Evolutionary conservation across 2,329 filamentous ascomycete genomes (phyloP).

Genomic region (Hymenoscyphus scutula): DNA sequence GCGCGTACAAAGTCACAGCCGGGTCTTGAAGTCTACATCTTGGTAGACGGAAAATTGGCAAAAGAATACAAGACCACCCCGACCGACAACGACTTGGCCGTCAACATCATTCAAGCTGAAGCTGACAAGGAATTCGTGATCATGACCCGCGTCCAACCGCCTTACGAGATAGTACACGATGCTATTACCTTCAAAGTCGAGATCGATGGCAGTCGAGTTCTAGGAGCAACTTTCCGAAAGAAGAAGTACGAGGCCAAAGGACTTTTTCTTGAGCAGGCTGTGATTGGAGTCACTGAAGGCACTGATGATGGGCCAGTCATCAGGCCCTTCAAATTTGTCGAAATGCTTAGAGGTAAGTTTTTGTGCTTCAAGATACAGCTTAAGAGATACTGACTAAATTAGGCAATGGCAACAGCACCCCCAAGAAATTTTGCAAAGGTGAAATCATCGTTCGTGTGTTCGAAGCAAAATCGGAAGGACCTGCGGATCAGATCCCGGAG

Average conservation of each 20-base stretch:
- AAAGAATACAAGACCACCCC: not conserved
- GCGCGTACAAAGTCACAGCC: not conserved
- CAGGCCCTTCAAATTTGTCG: not conserved
- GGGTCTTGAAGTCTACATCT: not conserved
- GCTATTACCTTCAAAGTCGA: not conserved
- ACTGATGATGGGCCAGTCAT: not conserved
- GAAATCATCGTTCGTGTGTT: not conserved
- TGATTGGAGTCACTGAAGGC: not conserved
- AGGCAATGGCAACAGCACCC: not conserved
- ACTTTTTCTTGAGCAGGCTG: not conserved
- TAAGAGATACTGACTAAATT: not conserved
- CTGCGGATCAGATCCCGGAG: not conserved
- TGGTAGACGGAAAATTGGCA: not conserved
- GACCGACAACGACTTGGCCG: not conserved
- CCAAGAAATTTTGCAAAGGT: not conserved
- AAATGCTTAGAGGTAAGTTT: not conserved
- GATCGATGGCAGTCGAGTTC: not conserved
- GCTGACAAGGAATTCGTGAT: not conserved
- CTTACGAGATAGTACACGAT: not conserved
- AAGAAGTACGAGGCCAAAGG: not conserved
- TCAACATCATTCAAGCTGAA: not conserved
- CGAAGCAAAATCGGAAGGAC: not conserved
- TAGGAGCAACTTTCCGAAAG: not conserved
- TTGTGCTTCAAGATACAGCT: not conserved
- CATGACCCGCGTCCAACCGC: not conserved